phyloP scores from a whole-genome alignment of 179 eudicot species.

The Nepenthes alata region DNA sequence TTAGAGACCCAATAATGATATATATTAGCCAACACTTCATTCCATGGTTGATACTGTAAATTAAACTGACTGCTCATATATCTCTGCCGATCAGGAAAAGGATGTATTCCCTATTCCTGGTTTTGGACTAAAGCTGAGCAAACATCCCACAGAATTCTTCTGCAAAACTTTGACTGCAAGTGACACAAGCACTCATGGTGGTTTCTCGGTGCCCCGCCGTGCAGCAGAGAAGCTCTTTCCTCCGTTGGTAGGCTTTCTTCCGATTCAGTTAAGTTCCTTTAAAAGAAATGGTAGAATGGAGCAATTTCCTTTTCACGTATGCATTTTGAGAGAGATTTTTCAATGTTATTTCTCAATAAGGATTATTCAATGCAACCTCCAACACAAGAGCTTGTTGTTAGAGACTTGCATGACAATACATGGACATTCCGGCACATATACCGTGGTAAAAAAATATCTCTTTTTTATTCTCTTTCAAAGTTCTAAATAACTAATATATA shows the following conservation, averaged over 20 bases:
- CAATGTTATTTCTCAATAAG: conserved; percentile 19
- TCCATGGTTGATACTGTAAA: no score
- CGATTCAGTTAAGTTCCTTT: background rate
- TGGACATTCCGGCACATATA: conserved; percentile 99
- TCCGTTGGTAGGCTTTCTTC: conserved; percentile 40
- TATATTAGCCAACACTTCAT: no score
- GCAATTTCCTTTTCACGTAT: background rate
- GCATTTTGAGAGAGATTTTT: background rate
- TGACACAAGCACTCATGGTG: conserved; percentile 98
- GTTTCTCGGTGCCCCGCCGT: conserved; percentile 95
- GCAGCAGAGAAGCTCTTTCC: conserved; percentile 99
- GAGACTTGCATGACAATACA: conserved; percentile 85
- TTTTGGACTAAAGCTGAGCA: conserved; percentile 56
- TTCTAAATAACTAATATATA: no score
- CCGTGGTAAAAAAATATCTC: conserved; percentile 46
- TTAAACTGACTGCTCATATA: no score
- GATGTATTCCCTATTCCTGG: conserved; percentile 77
- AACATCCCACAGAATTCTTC: conserved; percentile 85
- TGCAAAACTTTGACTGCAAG: conserved; percentile 97
- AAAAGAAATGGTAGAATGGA: background rate
- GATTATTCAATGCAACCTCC: conserved; percentile 99
- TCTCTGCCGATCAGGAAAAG: conserved; percentile 2
- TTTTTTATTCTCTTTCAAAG: background rate
- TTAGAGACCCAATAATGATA: no score
- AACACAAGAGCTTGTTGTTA: conserved; percentile 87